Evolutionary conservation across 1,284 basidiomycete genomes (phyloP).

Genomic region (Macrocystidia cucumis): DNA sequence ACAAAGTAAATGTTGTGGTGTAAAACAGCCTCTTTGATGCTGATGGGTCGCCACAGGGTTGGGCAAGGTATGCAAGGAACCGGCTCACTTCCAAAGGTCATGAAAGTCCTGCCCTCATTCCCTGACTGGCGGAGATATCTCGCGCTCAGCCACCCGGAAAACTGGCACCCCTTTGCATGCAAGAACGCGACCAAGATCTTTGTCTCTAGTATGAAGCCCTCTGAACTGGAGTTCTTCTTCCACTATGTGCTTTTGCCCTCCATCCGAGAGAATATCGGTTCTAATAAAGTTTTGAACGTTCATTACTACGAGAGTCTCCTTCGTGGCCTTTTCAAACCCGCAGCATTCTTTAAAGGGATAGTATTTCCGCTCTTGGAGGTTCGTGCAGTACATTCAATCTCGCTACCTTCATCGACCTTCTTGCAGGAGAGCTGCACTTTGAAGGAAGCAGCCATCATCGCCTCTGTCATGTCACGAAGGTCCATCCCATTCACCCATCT

Average conservation of each 20-base stretch:
- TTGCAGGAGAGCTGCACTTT: conserved; percentile 58
- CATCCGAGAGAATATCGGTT: conserved; percentile 63
- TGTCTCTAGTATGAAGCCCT: conserved; percentile 71
- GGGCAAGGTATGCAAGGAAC: conserved; percentile 5
- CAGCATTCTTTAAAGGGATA: conserved; percentile 74
- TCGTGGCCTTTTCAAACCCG: conserved; percentile 81
- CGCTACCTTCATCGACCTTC: too few species aligned
- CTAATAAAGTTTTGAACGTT: conserved; percentile 58
- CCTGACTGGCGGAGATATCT: conserved; percentile 31
- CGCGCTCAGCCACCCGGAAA: conserved; percentile 59
- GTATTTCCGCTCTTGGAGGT: conserved; percentile 74
- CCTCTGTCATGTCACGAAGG: conserved; percentile 68
- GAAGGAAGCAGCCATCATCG: conserved; percentile 72
- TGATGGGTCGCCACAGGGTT: conserved; percentile 1
- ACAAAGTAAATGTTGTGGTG: background rate
- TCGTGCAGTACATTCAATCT: too few species aligned
- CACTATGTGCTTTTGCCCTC: conserved; percentile 67
- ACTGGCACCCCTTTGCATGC: conserved; percentile 71
- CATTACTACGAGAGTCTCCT: conserved; percentile 78
- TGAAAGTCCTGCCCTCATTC: conserved; percentile 78
- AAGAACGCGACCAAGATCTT: conserved; percentile 72
- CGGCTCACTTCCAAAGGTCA: conserved; percentile 54
- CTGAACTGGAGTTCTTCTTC: conserved; percentile 68
- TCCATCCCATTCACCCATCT: conserved; percentile 66
- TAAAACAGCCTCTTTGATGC: background rate